These are phyloP conservation scores for Fusarium lateritium DNA, from an alignment of 2,329 filamentous ascomycete species.

Conservation along the genomic window DNA sequence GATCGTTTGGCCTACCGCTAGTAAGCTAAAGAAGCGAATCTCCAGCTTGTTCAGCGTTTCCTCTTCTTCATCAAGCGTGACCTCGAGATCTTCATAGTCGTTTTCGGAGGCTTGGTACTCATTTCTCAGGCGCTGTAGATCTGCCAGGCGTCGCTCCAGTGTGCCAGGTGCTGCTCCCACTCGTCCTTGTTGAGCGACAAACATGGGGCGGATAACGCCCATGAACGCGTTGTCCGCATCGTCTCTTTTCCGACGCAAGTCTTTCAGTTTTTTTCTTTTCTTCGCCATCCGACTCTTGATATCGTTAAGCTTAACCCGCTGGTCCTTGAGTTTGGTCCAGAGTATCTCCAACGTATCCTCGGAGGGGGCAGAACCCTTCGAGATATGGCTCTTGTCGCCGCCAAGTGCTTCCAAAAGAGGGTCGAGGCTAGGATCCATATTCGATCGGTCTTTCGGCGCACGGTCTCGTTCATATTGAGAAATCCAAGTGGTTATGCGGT, in stretches of 20 bases:
- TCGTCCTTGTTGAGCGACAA: constrained; percentile 49
- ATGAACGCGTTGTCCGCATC: constrained; percentile 59
- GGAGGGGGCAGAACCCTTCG: constrained; percentile 40
- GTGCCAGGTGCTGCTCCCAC: constrained; percentile 40
- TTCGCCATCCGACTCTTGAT: constrained; percentile 53
- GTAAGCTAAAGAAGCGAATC: constrained; percentile 56
- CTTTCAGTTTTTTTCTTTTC: constrained; percentile 52
- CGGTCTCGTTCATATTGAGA: constrained; percentile 51
- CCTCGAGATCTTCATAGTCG: constrained; percentile 56
- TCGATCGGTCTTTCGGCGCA: constrained; percentile 40
- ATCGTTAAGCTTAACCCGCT: constrained; percentile 49
- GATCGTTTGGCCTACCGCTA: constrained; percentile 51
- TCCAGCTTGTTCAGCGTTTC: constrained; percentile 55
- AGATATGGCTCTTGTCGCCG: constrained; percentile 27
- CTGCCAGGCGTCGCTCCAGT: constrained; percentile 51
- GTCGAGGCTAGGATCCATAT: constrained; percentile 17
- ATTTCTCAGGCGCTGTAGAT: constrained; percentile 57
- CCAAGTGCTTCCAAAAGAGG: constrained; percentile 22
- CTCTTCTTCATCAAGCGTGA: constrained; percentile 55
- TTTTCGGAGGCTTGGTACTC: constrained; percentile 57
- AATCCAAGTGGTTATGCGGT: constrained; percentile 55
- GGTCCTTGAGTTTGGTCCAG: constrained; percentile 56
- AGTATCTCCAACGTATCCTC: constrained; percentile 54
- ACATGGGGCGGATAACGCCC: constrained; percentile 56
- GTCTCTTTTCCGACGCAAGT: constrained; percentile 53